Percentiles rank a stretch among this genome's conserved stretches.
phyloP scores from a whole-genome alignment of 1,284 basidiomycete genomes.

The Neonothopanus nambi region DNA sequence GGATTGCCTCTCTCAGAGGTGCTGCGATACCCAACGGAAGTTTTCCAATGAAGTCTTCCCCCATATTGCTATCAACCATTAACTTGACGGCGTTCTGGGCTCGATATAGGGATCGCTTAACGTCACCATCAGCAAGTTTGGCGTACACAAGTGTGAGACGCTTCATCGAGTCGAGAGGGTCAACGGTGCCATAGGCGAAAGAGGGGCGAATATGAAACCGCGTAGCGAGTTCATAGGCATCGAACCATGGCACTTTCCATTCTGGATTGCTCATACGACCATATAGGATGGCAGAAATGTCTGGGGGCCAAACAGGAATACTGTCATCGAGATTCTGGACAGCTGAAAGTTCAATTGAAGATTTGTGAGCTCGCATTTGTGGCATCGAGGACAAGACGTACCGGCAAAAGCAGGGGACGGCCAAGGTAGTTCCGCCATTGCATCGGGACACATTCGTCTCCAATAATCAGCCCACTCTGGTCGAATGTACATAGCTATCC shows the following conservation, averaged over 20 bases:
- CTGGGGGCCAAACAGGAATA: slow-evolving; percentile 70
- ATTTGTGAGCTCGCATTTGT: not conserved
- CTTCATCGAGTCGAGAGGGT: slow-evolving; percentile 52
- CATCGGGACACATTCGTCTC: slow-evolving; percentile 72
- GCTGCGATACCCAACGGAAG: slow-evolving; percentile 77
- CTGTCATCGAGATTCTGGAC: slow-evolving; percentile 57
- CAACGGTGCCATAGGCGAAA: slow-evolving; percentile 58
- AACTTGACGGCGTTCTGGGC: slow-evolving; percentile 64
- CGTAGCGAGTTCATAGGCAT: slow-evolving; percentile 47
- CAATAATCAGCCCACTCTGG: slow-evolving; percentile 89
- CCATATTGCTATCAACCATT: slow-evolving; percentile 56
- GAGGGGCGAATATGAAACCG: slow-evolving; percentile 56
- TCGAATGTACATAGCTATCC: slow-evolving; percentile 65
- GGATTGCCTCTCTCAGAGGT: slow-evolving; percentile 80
- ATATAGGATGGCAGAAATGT: slow-evolving; percentile 63
- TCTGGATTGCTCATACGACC: slow-evolving; percentile 66
- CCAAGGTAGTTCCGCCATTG: slow-evolving; percentile 49
- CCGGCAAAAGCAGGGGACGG: slow-evolving; percentile 45
- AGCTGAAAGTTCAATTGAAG: slow-evolving; percentile 31
- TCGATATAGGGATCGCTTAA: slow-evolving; percentile 53
- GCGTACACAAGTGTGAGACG: slow-evolving; percentile 56
- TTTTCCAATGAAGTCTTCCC: slow-evolving; percentile 47
- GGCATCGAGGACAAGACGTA: slow-evolving; percentile 29
- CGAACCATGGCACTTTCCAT: slow-evolving; percentile 58
- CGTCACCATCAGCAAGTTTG: slow-evolving; percentile 52